Evolutionary conservation across 805 yeast species (phyloP), one percentile per base, ranked within the genome.

Genomic region (Komagataella populi): DNA sequence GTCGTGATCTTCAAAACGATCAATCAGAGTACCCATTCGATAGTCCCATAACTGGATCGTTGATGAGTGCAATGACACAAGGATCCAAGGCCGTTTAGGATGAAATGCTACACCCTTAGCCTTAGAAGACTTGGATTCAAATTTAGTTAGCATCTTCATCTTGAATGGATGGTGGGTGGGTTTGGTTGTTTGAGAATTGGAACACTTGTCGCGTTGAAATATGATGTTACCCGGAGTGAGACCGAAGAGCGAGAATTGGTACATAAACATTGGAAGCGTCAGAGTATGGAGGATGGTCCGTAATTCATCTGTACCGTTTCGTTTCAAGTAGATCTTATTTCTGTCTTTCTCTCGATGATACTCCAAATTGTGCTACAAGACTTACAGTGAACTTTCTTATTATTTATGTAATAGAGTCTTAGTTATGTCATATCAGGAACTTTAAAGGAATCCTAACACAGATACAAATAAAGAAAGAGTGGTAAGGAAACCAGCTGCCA

Each of bases 41-140:
- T 95, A 93, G 69, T 93, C 99, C 99, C 99, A 93, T 56, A 93
- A 76, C 68, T 95, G 99, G 65, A 93, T 91, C n/a, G 96, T 89
- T n/a, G 96, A 88, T 23, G 96, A 87, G 67, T 91, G 93, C 55
- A 95, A 76, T 6, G 98, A 89, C 39, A 90, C 98, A 60, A 93
- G 75, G 54, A 89, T 87, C 97, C 96, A 93, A 54, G 99, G 97
- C 67, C 85, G 74, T 58, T 82, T 82, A 50, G 98, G 96, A 70
- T 95, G 96, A 71, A 93, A 89, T 53, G 99, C 97, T 64, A 93
- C 87, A 57, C 97, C 95, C 70, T 93, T 89, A 54, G 98, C 96
- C 77, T 98, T 78, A 54, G 97, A 87, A 56, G 97, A 88, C 78
- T 93, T 88, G 63, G 98, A 90, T 72, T 95, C 97, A 69, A 91